These are phyloP conservation scores for Takashimella koratensis DNA, from an alignment of 1,284 basidiomycete genomes.

Conservation along the genomic window DNA sequence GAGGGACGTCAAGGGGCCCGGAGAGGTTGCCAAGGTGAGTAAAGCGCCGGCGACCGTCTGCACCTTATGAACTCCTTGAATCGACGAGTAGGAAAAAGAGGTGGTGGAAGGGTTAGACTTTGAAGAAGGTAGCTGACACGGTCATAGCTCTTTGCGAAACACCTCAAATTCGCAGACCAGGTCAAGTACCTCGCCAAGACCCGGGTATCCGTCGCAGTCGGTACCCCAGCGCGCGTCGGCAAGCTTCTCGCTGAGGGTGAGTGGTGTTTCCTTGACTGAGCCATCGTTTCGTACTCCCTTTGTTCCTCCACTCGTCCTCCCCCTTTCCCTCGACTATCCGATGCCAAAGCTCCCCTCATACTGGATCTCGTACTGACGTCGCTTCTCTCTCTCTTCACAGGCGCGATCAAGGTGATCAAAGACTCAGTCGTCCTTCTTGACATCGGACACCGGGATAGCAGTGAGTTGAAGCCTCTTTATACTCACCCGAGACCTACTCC, in stretches of 20 bases:
- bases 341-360: no score
- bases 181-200: constrained; percentile 46
- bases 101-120: no score
- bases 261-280: no score
- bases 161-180: constrained; percentile 50
- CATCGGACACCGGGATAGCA: constrained; percentile 40
- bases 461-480: constrained; percentile 21
- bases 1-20: constrained; percentile 36
- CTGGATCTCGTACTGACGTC: constrained; percentile 10
- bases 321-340: no score
- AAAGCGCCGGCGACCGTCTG: no score
- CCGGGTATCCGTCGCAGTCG: constrained; percentile 47
- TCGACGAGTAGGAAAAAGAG: no score
- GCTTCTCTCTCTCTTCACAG: constrained; percentile 14
- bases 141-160: constrained; percentile 51
- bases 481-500: no score
- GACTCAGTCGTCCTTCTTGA: constrained; percentile 46
- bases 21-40: constrained; percentile 49
- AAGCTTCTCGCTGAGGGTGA: constrained; percentile 45
- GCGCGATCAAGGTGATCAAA: constrained; percentile 38
- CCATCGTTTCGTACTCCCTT: no score
- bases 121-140: no score
- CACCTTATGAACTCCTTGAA: no score
- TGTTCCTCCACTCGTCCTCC: no score
- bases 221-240: constrained; percentile 48